Evolutionary conservation across 345 rosid species (phyloP).

Genomic region (Eucalyptus brandiana): DNA sequence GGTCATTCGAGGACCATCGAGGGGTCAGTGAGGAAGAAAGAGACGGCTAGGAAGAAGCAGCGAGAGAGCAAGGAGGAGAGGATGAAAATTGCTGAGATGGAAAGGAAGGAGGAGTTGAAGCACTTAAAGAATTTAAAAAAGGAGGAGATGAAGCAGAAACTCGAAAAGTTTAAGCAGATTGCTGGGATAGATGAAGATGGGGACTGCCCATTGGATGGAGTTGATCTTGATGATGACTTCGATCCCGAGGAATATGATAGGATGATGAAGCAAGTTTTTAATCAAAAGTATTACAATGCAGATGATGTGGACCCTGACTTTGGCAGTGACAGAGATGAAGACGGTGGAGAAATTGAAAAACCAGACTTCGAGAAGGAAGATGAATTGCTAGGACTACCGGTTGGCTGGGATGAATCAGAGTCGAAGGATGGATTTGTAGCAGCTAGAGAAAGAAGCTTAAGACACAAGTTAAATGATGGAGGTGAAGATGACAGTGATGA

Average conservation of each 20-base stretch:
- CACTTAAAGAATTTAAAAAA: conserved; percentile 84
- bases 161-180: conserved; percentile 52
- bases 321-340: conserved; percentile 31
- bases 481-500: not conserved
- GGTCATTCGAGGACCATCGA: conserved; percentile 67
- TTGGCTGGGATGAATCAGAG: conserved; percentile 48
- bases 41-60: conserved; percentile 51
- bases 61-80: conserved; percentile 73
- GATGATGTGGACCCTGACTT: conserved; percentile 46
- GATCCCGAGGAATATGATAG: conserved; percentile 72
- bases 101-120: conserved; percentile 77
- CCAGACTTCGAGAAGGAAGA: conserved; percentile 86
- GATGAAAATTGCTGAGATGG: conserved; percentile 45
- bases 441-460: conserved; percentile 44
- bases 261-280: conserved; percentile 66
- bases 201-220: conserved; percentile 15
- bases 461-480: conserved; percentile 15
- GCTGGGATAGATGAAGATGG: conserved; percentile 56
- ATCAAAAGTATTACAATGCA: conserved; percentile 47
- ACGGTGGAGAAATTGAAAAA: conserved; percentile 33
- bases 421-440: conserved; percentile 51
- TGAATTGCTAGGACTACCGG: conserved; percentile 73
- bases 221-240: conserved; percentile 59
- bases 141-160: conserved; percentile 70
- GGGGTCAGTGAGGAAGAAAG: conserved; percentile 82